Percentiles rank a stretch among this genome's conserved stretches.
These are phyloP conservation scores for Amaranthus cruentus DNA, from an alignment of 148 eudicot species.

Conservation along the genomic window DNA sequence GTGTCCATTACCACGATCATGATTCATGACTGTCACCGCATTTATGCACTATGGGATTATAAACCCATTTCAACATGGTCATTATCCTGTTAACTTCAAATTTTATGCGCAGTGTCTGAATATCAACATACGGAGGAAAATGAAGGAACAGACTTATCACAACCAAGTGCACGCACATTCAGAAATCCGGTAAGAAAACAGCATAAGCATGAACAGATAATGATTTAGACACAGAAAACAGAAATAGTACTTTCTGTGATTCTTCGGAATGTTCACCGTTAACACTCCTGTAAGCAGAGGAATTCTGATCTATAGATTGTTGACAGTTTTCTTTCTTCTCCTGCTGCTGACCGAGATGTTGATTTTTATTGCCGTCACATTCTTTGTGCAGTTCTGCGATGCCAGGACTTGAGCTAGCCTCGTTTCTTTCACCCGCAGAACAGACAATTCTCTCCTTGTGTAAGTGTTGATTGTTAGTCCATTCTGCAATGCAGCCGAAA, in stretches of 20 bases:
- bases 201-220: neutral
- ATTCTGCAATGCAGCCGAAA: conserved; percentile 19
- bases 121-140: neutral
- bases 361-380: neutral
- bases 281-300: conserved; percentile 11
- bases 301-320: conserved; percentile 9
- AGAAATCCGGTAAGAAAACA: neutral
- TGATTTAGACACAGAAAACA: neutral
- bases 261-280: conserved; percentile 15
- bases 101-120: neutral
- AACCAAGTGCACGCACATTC: neutral
- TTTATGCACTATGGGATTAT: too few species aligned
- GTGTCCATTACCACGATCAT: too few species aligned
- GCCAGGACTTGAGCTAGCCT: neutral
- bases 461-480: conserved; percentile 19
- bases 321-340: conserved; percentile 25
- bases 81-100: neutral
- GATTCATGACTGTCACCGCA: too few species aligned
- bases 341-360: conserved; percentile 2
- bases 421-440: conserved; percentile 20
- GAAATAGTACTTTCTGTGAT: conserved; percentile 26
- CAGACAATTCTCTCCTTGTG: conserved; percentile 20
- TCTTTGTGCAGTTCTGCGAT: conserved; percentile 11
- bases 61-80: neutral
- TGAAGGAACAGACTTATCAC: neutral